Base-by-base conservation (phyloP, 2,329 filamentous ascomycete genomes). In the Neonectria faginata region DNA sequence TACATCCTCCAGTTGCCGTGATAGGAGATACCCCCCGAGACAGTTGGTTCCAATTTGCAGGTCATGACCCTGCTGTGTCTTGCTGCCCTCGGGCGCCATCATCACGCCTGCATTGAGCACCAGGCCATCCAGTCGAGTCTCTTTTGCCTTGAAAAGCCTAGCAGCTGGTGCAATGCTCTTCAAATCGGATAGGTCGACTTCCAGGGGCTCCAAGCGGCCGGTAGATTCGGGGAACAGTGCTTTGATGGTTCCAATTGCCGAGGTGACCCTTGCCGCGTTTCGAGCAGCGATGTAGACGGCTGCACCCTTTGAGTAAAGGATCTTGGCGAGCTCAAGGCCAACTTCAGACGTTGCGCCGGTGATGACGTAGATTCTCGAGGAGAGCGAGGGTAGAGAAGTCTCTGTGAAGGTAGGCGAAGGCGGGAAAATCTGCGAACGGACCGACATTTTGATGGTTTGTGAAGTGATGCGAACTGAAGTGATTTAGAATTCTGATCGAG, bases 31-130 rank as follows among this genome's bases (percentile, higher is more conserved):
- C 5, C 66, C 68, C 2, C 64, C 66, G 7, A 71, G 57, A 20
- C 69, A 70, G 9, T 71, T 71, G 10, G 67, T 70, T 44, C 68
- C 64, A 64, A 70, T 70, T 27, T 71, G 69, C 1, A 69, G 50
- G 22, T 70, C 68, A 22, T 71, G 58, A 5, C 66, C 64, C 10
- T 67, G 67, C 36, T 62, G 41, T 6, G 61, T 61, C 52, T 62
- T 67, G 51, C 68, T 70, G 3, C 58, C 66, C 5, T 64, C 68
- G 0, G 68, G 69, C 11, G 68, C 62, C 10, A 50, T 69, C 68
- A 67, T 70, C 8, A 71, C 66, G 5, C 64, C 69, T n/a, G 68
- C 66, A 29, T 71, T 71, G 20, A 70, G 64, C 0, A 66, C 57
- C 7, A 71, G 36, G 1, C 68, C 68, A 53, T 70, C 62, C 7